Base-by-base conservation (phyloP, 2,329 filamentous ascomycete genomes). In the Ophiostoma novo-ulmi region DNA sequence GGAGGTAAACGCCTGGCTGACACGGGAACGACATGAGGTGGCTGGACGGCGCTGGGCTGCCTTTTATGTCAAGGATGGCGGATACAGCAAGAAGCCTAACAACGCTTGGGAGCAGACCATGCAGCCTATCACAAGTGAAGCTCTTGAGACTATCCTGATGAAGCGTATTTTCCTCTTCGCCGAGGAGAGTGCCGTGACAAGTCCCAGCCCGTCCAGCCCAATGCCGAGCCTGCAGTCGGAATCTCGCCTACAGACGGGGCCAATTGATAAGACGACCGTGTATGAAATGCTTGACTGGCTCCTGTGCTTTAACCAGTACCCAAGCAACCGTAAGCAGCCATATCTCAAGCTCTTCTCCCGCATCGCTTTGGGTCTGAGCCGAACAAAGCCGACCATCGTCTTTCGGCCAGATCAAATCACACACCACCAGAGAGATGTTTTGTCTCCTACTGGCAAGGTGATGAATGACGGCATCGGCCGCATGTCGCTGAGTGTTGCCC, bases 381-480 rank as follows among this genome's bases (percentile, higher is more conserved):
- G 81, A 67, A 87, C 85, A 0, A 77, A 72, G 1, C 80, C 84
- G 1, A 82, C 84, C 0, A 71, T 86, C 0, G 75, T 82, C 0
- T 78, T 89, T 1, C 77, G 83, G 7, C 76, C 75, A 0, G 35
- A 78, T 0, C 83, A 88, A 70, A 86, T 89, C 52, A 74, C 73
- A 26, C 77, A 81, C 44, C 74, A 73, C 8, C 4, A 72, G 5
- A 4, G 74, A 0, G 82, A 85, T 73, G 74, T 85, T 2, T 61
- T 77, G 0, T 84, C 83, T 0, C 79, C 79, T 0, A 63, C 55
- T 2, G 74, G 75, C 0, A 79, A 82, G 8, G 82, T 85, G 0
- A 89, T 90, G 87, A 89, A 89, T 65, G 88, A 90, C 70, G 88
- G 91, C 0, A 89, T 91, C 64, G 87, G 83, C 0, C 80, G 80